Evolutionary conservation across 495 filamentous ascomycete genomes (phyloP).

Genomic region (Hypoxylon fragiforme): DNA sequence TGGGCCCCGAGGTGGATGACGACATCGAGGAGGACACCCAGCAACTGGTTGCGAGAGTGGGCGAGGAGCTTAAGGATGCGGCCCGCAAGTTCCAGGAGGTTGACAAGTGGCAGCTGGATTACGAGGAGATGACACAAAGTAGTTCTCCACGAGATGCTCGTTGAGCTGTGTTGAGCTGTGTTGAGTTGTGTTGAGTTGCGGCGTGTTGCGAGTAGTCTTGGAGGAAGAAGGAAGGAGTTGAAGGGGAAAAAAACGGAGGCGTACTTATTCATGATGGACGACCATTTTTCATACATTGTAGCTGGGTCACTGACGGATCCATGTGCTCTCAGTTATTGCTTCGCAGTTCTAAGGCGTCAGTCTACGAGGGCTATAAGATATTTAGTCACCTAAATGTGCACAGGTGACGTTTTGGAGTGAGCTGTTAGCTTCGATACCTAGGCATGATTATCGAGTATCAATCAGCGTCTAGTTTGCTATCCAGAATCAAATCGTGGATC

Average conservation of each 20-base stretch:
- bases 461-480: too few relatives aligned
- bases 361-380: background rate
- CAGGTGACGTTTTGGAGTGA: background rate
- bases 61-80: slow-evolving; percentile 50
- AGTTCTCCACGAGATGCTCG: slow-evolving; percentile 43
- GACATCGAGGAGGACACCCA: slow-evolving; percentile 31
- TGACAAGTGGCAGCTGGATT: slow-evolving; percentile 53
- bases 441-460: too few relatives aligned
- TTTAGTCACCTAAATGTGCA: background rate
- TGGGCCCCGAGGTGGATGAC: background rate
- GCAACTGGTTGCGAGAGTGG: slow-evolving; percentile 31
- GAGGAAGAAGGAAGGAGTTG: background rate
- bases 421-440: background rate
- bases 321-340: background rate
- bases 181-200: slow-evolving; percentile 21
- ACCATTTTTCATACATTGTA: slow-evolving; percentile 1
- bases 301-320: slow-evolving; percentile 4
- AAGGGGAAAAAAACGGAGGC: background rate
- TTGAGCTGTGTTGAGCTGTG: slow-evolving; percentile 28
- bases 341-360: background rate
- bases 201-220: too few relatives aligned
- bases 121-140: slow-evolving; percentile 47
- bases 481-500: too few relatives aligned
- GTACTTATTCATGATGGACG: slow-evolving; percentile 11
- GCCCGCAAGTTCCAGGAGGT: slow-evolving; percentile 56